A percentile compares a stretch with the other conserved stretches of the same genome.
Evolutionary conservation across 2,329 filamentous ascomycete genomes (phyloP).

Genomic region (Fusarium longipes): DNA sequence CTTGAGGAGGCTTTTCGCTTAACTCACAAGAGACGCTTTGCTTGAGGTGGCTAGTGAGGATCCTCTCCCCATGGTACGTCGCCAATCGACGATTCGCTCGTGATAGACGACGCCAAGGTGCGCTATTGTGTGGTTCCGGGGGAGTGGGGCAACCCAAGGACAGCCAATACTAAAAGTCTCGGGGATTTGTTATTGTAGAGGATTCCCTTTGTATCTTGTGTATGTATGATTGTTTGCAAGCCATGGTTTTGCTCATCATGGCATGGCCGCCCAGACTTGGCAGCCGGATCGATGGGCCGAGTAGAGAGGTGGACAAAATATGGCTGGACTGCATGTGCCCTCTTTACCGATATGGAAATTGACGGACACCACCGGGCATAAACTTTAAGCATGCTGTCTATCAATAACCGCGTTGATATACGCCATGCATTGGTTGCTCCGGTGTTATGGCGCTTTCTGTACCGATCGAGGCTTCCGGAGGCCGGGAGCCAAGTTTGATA

Average conservation of each 20-base stretch:
- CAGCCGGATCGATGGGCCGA: constrained; percentile 42
- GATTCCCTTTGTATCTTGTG: constrained; percentile 36
- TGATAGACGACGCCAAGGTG: constrained; percentile 24
- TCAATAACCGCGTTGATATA: constrained; percentile 19
- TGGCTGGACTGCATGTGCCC: constrained; percentile 13
- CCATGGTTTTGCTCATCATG: constrained; percentile 18
- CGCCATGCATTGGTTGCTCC: constrained; percentile 33
- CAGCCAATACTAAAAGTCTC: constrained; percentile 27
- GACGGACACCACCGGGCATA: constrained; percentile 23
- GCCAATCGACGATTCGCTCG: constrained; percentile 45
- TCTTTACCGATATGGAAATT: constrained; percentile 27
- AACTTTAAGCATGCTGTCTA: constrained; percentile 6
- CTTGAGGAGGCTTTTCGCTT: constrained; percentile 28
- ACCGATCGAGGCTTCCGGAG: constrained; percentile 18
- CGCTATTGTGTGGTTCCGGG: constrained; percentile 31
- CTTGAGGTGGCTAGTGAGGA: constrained; percentile 39
- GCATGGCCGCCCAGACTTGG: constrained; percentile 36
- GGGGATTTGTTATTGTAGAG: constrained; percentile 18
- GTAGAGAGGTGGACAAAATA: constrained; percentile 34
- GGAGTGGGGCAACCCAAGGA: constrained; percentile 28
- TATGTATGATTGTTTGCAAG: constrained; percentile 13
- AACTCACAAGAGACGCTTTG: constrained; percentile 30
- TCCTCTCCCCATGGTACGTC: constrained; percentile 34
- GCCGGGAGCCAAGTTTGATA: constrained; percentile 2
- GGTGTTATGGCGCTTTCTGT: constrained; percentile 19